A percentile compares a stretch with the other conserved stretches of the same genome.
phyloP scores from a whole-genome alignment of 768 basidiomycete species.

The Gloeophyllum trabeum region DNA sequence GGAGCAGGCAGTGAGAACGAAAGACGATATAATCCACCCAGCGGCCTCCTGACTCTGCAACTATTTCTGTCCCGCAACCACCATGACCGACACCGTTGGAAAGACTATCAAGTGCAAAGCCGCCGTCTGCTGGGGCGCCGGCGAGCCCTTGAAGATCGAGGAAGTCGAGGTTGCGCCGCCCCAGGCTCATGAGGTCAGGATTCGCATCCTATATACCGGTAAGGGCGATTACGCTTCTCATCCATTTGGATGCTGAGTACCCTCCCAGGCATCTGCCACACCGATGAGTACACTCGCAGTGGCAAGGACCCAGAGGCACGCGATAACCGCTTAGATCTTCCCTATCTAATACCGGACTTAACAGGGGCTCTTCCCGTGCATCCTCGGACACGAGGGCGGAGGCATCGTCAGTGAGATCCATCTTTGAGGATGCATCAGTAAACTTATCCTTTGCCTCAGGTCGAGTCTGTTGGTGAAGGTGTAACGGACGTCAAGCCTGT shows the following conservation, averaged over 20 bases:
- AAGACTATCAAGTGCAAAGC: slow-evolving; percentile 82
- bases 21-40: too few relatives aligned
- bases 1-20: too few relatives aligned
- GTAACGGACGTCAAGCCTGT: slow-evolving; percentile 69
- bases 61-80: too few relatives aligned
- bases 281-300: slow-evolving; percentile 94
- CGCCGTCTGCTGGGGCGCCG: slow-evolving; percentile 92
- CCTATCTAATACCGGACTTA: slow-evolving; percentile 7
- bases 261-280: slow-evolving; percentile 80
- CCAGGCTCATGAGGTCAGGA: slow-evolving; percentile 81
- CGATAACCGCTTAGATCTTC: too few relatives aligned
- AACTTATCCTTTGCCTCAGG: slow-evolving; percentile 30
- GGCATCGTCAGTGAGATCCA: slow-evolving; percentile 55
- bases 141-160: slow-evolving; percentile 77
- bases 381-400: slow-evolving; percentile 93
- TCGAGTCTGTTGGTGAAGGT: slow-evolving; percentile 94
- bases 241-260: neutral
- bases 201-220: slow-evolving; percentile 89
- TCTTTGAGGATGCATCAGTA: slow-evolving; percentile 1
- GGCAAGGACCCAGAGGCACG: slow-evolving; percentile 89
- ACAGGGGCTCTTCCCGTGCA: slow-evolving; percentile 83
- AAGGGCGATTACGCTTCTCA: slow-evolving; percentile 9
- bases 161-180: slow-evolving; percentile 93
- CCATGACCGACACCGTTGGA: slow-evolving; percentile 68
- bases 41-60: too few relatives aligned